A percentile compares a stretch with the other conserved stretches of the same genome.
These are phyloP conservation scores for Basidiobolus meristosporus DNA, from an alignment of 371 early-diverging fungal species.

Conservation along the genomic window DNA sequence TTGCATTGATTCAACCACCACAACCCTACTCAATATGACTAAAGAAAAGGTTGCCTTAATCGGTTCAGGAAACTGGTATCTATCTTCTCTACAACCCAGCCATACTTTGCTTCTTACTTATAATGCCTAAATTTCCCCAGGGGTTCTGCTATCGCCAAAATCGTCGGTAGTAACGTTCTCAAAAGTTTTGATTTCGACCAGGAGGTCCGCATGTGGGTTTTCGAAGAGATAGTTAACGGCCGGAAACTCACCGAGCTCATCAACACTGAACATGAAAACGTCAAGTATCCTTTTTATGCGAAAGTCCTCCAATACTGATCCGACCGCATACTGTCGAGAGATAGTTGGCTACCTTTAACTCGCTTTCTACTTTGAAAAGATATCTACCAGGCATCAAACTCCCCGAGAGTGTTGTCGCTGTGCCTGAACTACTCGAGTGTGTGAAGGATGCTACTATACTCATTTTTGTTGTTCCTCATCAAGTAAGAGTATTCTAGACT, in stretches of 20 bases:
- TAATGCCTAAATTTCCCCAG: no score
- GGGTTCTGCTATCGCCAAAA: conserved; percentile 94
- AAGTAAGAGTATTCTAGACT: conserved; percentile 18
- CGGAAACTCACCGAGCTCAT: conserved; percentile 85
- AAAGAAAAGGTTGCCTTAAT: conserved; percentile 2
- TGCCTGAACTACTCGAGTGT: conserved; percentile 63
- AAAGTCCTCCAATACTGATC: no score
- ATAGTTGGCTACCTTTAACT: background rate
- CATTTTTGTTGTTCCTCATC: conserved; percentile 95
- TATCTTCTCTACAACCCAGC: no score
- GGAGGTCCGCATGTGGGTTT: conserved; percentile 89
- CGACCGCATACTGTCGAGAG: no score
- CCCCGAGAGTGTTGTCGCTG: conserved; percentile 79
- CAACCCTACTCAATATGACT: no score
- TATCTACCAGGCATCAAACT: conserved; percentile 82
- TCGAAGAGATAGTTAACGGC: conserved; percentile 72
- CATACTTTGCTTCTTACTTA: no score
- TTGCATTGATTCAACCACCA: no score
- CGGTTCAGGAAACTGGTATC: conserved; percentile 7
- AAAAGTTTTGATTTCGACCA: conserved; percentile 40
- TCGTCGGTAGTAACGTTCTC: conserved; percentile 75
- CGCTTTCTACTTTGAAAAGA: conserved; percentile 4
- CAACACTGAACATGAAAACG: conserved; percentile 86
- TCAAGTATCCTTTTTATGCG: conserved; percentile 30
- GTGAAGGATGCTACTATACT: conserved; percentile 69